A percentile compares a stretch with the other conserved stretches of the same genome.
These are phyloP conservation scores for Mycena sp. DNA, from an alignment of 1,284 basidiomycete genomes.

Conservation along the genomic window DNA sequence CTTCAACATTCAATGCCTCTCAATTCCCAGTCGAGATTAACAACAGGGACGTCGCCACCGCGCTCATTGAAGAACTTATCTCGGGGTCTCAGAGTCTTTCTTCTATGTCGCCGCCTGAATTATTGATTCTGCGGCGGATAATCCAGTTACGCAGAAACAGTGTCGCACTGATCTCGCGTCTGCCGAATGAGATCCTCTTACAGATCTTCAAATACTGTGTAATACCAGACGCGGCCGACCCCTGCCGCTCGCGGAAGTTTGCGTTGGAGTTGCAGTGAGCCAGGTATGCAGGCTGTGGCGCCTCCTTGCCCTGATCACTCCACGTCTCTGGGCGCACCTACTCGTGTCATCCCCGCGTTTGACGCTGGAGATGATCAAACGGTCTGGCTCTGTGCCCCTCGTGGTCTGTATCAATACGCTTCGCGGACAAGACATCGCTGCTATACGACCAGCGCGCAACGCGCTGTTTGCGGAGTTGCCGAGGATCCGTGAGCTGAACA, in stretches of 20 bases:
- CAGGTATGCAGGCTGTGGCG: slow-evolving; percentile 26
- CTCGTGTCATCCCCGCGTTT: slow-evolving; percentile 14
- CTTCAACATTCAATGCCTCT: no score
- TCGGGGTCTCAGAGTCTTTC: background rate
- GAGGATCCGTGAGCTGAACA: no score
- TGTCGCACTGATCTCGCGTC: slow-evolving; percentile 2
- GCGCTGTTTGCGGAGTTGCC: no score
- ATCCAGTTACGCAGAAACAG: slow-evolving; percentile 15
- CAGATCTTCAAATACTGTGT: slow-evolving; percentile 6
- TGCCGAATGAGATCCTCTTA: slow-evolving; percentile 19
- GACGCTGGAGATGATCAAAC: slow-evolving; percentile 21
- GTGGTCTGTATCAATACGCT: background rate
- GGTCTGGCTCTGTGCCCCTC: slow-evolving; percentile 5
- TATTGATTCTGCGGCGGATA: slow-evolving; percentile 9
- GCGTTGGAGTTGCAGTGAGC: background rate
- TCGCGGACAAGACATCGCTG: no score
- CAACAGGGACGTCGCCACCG: background rate
- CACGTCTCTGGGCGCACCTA: slow-evolving; percentile 17
- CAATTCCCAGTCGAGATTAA: no score
- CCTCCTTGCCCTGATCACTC: slow-evolving; percentile 3
- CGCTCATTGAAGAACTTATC: background rate
- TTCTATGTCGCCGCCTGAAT: background rate
- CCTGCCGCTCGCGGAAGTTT: slow-evolving; percentile 7
- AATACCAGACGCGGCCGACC: background rate
- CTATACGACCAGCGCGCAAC: no score